Percentiles rank a stretch among this genome's conserved stretches.
phyloP scores from a whole-genome alignment of 1,139 yeast species.

The Pichia norvegensis region DNA sequence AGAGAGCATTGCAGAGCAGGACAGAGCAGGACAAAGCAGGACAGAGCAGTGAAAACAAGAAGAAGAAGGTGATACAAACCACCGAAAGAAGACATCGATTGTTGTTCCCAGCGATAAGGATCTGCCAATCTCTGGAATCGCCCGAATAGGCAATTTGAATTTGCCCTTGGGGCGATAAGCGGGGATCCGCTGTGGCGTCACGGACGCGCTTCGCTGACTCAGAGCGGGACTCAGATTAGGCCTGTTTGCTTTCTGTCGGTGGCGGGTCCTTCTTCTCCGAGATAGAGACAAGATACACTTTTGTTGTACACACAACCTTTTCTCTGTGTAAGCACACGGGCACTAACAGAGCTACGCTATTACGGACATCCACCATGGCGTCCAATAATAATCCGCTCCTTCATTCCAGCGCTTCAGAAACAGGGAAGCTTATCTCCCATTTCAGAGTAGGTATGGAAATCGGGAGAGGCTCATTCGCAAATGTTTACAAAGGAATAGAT shows the following conservation, averaged over 20 bases:
- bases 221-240: no score
- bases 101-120: background rate
- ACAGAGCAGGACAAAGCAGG: background rate
- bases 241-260: background rate
- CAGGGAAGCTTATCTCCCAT: conserved; percentile 31
- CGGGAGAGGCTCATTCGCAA: conserved; percentile 93
- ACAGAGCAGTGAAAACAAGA: background rate
- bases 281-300: background rate
- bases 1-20: background rate
- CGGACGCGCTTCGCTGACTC: background rate
- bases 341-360: background rate
- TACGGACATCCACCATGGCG: background rate
- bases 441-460: conserved; percentile 64
- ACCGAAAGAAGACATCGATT: no score
- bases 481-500: conserved; percentile 67
- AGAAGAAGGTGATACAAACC: background rate
- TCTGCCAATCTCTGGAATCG: background rate
- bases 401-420: conserved; percentile 5
- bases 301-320: no score
- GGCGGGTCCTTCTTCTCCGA: background rate
- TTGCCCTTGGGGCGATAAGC: background rate
- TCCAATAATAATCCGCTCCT: conserved; percentile 4
- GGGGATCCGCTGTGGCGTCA: background rate
- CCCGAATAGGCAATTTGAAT: background rate
- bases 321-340: background rate